These are phyloP conservation scores for Diversispora epigaea DNA, from an alignment of 192 early-diverging fungal species.

Conservation along the genomic window DNA sequence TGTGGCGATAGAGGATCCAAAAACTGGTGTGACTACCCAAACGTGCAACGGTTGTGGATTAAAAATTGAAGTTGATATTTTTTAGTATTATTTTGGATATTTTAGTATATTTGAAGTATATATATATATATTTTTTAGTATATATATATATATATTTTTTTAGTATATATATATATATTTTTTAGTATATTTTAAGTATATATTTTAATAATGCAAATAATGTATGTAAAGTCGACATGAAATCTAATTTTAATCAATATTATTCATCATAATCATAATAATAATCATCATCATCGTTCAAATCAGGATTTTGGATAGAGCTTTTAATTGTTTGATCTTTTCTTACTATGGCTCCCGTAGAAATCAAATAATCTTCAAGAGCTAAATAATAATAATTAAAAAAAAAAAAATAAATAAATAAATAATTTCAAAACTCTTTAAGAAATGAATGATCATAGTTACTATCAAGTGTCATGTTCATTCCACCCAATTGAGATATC, in stretches of 20 bases:
- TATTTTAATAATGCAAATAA: too few relatives aligned
- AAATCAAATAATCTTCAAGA: conserved; percentile 25
- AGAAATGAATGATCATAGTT: conserved; percentile 7
- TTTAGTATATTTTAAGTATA: too few relatives aligned
- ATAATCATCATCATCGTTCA: too few relatives aligned
- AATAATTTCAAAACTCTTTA: background rate
- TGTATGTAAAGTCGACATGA: too few relatives aligned
- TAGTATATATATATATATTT: too few relatives aligned
- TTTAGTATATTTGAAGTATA: too few relatives aligned
- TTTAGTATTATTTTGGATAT: conserved; percentile 38
- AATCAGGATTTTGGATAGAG: too few relatives aligned
- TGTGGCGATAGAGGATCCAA: conserved; percentile 45
- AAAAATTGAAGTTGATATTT: conserved; percentile 66
- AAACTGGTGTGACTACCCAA: conserved; percentile 55
- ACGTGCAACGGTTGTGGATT: conserved; percentile 66
- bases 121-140: too few relatives aligned
- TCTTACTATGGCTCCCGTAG: conserved; percentile 15
- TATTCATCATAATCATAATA: too few relatives aligned
- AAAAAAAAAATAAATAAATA: background rate
- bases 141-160: too few relatives aligned
- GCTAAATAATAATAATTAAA: background rate
- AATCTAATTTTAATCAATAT: too few relatives aligned
- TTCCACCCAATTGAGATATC: conserved; percentile 74
- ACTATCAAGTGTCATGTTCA: conserved; percentile 71
- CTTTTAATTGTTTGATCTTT: too few relatives aligned